A percentile compares a stretch with the other conserved stretches of the same genome.
Evolutionary conservation across 2,329 filamentous ascomycete genomes (phyloP).

Genomic region (Pseudonectria foliicola): DNA sequence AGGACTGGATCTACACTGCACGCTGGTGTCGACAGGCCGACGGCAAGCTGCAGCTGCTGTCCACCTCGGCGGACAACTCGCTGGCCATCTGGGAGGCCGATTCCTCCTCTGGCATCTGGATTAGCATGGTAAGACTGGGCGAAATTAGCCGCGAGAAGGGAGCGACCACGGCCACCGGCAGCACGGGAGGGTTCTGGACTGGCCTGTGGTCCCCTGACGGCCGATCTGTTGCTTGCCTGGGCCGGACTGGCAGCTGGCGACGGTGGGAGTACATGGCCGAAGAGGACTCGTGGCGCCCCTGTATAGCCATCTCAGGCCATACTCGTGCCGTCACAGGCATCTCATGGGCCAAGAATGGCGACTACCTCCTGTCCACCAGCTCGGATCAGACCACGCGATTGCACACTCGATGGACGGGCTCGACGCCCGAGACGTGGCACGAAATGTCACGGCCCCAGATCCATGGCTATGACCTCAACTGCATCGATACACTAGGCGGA

Average conservation of each 20-base stretch:
- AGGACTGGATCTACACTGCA: slow-evolving; percentile 96
- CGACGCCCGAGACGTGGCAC: slow-evolving; percentile 63
- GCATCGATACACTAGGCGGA: slow-evolving; percentile 67
- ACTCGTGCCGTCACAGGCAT: slow-evolving; percentile 73
- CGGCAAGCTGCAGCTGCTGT: slow-evolving; percentile 64
- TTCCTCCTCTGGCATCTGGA: slow-evolving; percentile 77
- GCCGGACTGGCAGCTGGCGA: slow-evolving; percentile 89
- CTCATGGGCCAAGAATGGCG: slow-evolving; percentile 74
- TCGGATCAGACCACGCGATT: slow-evolving; percentile 89
- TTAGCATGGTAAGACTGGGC: slow-evolving; percentile 76
- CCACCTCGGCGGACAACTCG: slow-evolving; percentile 91
- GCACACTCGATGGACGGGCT: slow-evolving; percentile 67
- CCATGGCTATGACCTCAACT: slow-evolving; percentile 96
- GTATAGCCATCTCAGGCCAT: slow-evolving; percentile 75
- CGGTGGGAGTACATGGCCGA: slow-evolving; percentile 62
- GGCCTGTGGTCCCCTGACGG: slow-evolving; percentile 84
- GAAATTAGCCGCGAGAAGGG: slow-evolving; percentile 94
- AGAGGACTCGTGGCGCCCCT: slow-evolving; percentile 67
- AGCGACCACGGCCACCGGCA: slow-evolving; percentile 91
- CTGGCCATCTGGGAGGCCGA: slow-evolving; percentile 90
- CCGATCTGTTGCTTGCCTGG: slow-evolving; percentile 68
- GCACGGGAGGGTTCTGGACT: slow-evolving; percentile 93
- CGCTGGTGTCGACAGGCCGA: slow-evolving; percentile 56
- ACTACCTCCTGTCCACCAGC: slow-evolving; percentile 82
- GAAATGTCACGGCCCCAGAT: slow-evolving; percentile 95